These are phyloP conservation scores for Kluyveromyces dobzhanskii DNA, from an alignment of 805 yeast genomes.

Conservation along the genomic window DNA sequence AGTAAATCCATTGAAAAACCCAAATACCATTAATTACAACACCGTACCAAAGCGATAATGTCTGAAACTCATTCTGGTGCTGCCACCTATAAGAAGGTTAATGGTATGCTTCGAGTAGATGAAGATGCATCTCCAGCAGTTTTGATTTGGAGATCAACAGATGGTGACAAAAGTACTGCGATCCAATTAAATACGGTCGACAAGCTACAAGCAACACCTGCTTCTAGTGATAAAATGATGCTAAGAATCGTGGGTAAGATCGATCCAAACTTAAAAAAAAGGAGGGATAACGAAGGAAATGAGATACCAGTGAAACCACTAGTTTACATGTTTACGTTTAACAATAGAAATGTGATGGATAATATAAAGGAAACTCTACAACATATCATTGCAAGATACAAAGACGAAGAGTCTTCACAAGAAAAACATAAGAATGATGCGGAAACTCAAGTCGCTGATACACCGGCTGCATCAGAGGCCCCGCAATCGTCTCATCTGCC, in stretches of 20 bases:
- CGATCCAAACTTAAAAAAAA: constrained; percentile 23
- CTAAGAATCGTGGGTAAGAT: constrained; percentile 45
- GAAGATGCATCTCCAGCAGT: constrained; percentile 52
- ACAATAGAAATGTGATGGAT: constrained; percentile 68
- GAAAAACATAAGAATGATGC: constrained; percentile 24
- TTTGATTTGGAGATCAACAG: constrained; percentile 44
- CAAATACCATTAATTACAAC: too few species aligned
- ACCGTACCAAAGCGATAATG: not conserved
- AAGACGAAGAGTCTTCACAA: constrained; percentile 41
- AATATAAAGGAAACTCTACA: constrained; percentile 59
- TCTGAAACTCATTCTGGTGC: constrained; percentile 38
- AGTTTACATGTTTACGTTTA: constrained; percentile 49
- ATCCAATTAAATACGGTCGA: constrained; percentile 37
- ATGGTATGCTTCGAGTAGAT: constrained; percentile 47
- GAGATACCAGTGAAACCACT: constrained; percentile 18
- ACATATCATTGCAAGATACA: constrained; percentile 58
- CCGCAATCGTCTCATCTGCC: constrained; percentile 18
- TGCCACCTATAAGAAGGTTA: constrained; percentile 44
- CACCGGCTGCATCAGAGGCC: constrained; percentile 4
- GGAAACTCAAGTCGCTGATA: constrained; percentile 4
- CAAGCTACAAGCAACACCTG: constrained; percentile 62
- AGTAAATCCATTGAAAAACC: too few species aligned
- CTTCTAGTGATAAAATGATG: constrained; percentile 57
- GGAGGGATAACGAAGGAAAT: constrained; percentile 25
- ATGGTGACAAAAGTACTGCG: constrained; percentile 40